Conservation (phyloP, 2,329 filamentous ascomycete species). For the Xylaria sp. region DNA sequence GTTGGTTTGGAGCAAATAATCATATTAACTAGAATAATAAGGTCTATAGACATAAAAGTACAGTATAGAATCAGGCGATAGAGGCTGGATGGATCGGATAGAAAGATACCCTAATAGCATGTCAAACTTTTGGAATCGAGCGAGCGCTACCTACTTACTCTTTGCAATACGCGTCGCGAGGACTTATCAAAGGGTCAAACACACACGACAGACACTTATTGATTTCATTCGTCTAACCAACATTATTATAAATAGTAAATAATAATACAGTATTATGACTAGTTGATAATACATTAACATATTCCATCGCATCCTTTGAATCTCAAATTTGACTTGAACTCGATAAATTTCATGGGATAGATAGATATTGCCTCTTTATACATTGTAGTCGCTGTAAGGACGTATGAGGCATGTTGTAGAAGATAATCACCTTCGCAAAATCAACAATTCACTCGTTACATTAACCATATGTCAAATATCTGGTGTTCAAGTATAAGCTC, state of each 20-base stretch:
- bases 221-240: not conserved
- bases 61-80: not conserved
- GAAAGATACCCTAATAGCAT: conserved; percentile 23
- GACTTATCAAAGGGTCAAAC: not conserved
- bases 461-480: no score
- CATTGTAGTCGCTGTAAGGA: not conserved
- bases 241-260: conserved; percentile 4
- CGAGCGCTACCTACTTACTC: not conserved
- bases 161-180: not conserved
- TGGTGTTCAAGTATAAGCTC: no score
- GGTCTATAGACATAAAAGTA: conserved; percentile 15
- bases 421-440: no score
- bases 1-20: conserved; percentile 1
- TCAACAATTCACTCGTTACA: no score
- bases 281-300: not conserved
- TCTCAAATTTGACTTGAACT: no score
- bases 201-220: not conserved
- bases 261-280: not conserved
- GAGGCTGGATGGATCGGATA: conserved; percentile 2
- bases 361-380: not conserved
- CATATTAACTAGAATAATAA: conserved; percentile 17
- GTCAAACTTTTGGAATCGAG: not conserved
- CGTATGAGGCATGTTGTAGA: no score
- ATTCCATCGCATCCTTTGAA: no score
- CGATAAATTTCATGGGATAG: not conserved